These are phyloP conservation scores for Breviolum minutum DNA, from an alignment of 73 alveolate genomes.

Conservation along the genomic window DNA sequence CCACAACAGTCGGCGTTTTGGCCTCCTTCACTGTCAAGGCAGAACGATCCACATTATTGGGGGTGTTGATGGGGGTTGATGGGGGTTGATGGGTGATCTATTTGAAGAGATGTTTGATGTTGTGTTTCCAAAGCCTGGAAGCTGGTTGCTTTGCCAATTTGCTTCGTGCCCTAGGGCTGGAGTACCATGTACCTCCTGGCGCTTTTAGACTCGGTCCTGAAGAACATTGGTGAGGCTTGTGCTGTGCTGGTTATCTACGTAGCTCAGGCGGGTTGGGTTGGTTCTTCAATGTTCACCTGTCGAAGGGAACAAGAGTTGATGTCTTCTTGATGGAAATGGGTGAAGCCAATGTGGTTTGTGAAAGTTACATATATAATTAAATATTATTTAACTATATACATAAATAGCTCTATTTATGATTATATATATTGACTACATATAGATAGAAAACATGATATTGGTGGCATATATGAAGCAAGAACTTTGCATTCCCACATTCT, in stretches of 20 bases:
- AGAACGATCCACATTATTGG: neutral
- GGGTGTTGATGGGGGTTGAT: neutral
- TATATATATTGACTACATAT: too few relatives aligned
- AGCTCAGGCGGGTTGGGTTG: slow-evolving; percentile 42
- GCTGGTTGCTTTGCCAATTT: neutral
- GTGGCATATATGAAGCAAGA: too few relatives aligned
- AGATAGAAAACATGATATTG: too few relatives aligned
- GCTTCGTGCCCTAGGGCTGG: slow-evolving; percentile 12
- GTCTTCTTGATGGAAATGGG: too few relatives aligned
- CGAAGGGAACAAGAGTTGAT: too few relatives aligned
- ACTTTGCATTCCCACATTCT: too few relatives aligned
- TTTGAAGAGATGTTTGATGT: neutral
- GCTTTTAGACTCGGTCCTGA: slow-evolving; percentile 84
- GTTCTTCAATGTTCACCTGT: too few relatives aligned
- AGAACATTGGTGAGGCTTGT: slow-evolving; percentile 93
- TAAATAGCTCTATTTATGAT: too few relatives aligned
- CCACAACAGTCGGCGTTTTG: slow-evolving; percentile 63
- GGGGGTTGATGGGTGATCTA: neutral
- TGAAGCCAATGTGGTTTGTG: too few relatives aligned
- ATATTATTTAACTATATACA: too few relatives aligned
- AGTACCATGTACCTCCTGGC: slow-evolving; percentile 72
- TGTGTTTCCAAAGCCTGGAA: neutral
- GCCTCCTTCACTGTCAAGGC: slow-evolving; percentile 88
- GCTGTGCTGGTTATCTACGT: slow-evolving; percentile 85
- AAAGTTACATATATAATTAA: too few relatives aligned